Evolutionary conservation across 2,329 filamentous ascomycete species (phyloP).

Genomic region (Xylariaceae sp.): DNA sequence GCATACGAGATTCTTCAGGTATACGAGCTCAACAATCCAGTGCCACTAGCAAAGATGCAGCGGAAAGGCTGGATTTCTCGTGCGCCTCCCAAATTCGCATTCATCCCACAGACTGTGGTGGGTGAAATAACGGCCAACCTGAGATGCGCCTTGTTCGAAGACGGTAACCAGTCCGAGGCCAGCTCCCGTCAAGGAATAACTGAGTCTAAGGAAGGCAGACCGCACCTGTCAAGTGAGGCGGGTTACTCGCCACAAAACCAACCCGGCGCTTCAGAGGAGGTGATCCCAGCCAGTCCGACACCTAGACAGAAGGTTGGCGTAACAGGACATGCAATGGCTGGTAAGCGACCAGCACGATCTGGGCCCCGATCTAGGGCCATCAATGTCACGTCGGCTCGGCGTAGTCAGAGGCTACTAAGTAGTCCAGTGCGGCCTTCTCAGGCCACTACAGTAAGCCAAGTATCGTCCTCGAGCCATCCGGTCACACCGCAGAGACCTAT

Average conservation of each 20-base stretch:
- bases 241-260: conserved; percentile 36
- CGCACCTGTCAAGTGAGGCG: conserved; percentile 46
- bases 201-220: conserved; percentile 48
- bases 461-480: conserved; percentile 30
- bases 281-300: conserved; percentile 33
- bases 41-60: conserved; percentile 47
- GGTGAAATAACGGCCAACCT: conserved; percentile 56
- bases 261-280: conserved; percentile 23
- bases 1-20: conserved; percentile 53
- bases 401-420: conserved; percentile 14
- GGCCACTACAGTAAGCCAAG: conserved; percentile 40
- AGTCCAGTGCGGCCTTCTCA: conserved; percentile 37
- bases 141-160: conserved; percentile 44
- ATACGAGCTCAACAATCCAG: conserved; percentile 58
- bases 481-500: conserved; percentile 30
- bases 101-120: conserved; percentile 52
- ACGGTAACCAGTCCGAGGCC: conserved; percentile 24
- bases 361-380: conserved; percentile 10
- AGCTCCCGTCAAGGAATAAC: conserved; percentile 27
- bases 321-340: too few species aligned
- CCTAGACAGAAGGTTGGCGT: conserved; percentile 11
- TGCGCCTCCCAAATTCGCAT: conserved; percentile 47
- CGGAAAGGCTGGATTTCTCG: conserved; percentile 50
- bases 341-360: conserved; percentile 17
- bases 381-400: conserved; percentile 15